phyloP scores from a whole-genome alignment of 2,329 filamentous ascomycete genomes.

The Xylaria sp. region DNA sequence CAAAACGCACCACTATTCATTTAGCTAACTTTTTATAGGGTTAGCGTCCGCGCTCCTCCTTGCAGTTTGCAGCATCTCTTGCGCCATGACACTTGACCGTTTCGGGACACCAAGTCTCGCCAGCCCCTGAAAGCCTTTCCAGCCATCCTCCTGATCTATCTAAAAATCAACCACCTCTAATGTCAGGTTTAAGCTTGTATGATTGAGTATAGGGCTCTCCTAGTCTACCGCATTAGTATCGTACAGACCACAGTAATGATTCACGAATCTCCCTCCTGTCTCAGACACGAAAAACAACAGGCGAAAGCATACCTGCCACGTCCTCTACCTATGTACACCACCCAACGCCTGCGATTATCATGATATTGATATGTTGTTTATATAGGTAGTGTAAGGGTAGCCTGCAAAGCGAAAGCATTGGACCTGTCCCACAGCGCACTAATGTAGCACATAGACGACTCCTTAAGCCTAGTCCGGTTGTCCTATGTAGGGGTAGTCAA shows the following conservation, averaged over 20 bases:
- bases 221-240: background rate
- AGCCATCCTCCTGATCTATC: slow-evolving; percentile 21
- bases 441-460: slow-evolving; percentile 17
- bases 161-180: background rate
- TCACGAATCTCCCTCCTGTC: background rate
- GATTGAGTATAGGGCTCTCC: too few species aligned
- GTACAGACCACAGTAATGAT: background rate
- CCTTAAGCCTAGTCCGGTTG: background rate
- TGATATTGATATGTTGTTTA: background rate
- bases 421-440: slow-evolving; percentile 11
- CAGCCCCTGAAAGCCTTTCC: slow-evolving; percentile 25
- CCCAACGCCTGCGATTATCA: background rate
- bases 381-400: background rate
- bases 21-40: slow-evolving; percentile 17
- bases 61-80: slow-evolving; percentile 32
- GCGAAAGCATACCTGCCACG: background rate
- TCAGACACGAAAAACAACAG: background rate
- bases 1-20: slow-evolving; percentile 25
- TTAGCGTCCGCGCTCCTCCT: slow-evolving; percentile 24
- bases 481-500: background rate
- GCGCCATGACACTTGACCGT: slow-evolving; percentile 29
- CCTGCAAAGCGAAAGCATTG: slow-evolving; percentile 7
- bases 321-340: background rate
- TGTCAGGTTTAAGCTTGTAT: background rate
- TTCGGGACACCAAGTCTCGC: slow-evolving; percentile 14